Evolutionary conservation across 179 eudicot species (phyloP), one percentile per base, ranked within the genome.

Genomic region (Patellifolia procumbens): DNA sequence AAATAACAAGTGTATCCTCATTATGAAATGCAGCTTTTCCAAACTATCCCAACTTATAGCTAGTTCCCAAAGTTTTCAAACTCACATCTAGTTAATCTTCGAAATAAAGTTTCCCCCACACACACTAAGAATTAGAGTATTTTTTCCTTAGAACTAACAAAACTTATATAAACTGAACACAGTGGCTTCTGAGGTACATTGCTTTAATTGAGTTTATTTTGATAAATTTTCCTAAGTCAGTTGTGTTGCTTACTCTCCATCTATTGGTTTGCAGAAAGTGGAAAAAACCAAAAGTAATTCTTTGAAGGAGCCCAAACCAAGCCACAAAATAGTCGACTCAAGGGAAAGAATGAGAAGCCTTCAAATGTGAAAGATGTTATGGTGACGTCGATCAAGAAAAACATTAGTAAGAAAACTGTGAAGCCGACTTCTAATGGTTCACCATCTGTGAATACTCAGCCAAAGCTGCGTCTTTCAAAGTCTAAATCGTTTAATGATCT

Each of bases 391-490:
- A 46, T 49, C 68, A 86, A 85, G 84, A 93, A 90, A 82, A 75
- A 49, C 68, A 77, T 63, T 49, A 82, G 74, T 56, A 70, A 55
- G 26, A 87, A 74, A 83, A 86, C 77, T 61, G 74, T 35, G 29
- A 81, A 76, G 78, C 74, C 72, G 31, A 70, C 75, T 80, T 83
- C 92, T 78, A 90, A 92, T 88, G 94, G 96, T 61, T 65, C 85
- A 19, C 7, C 77, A 74, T 68, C 89, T 81, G 49, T 82, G 34
- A 84, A 76, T 79, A 72, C 89, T 29, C 81, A 68, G 62, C 74
- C 83, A 28, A 91, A 82, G 78, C 89, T 83, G 78, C 74, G 86
- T 22, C 67, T 71, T 78, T 58, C 70, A 59, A 87, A 83, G 84
- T 76, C 78, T 45, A 84, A 73, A 74, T 86, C 91, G 66, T 74